Percentiles rank a stretch among this genome's conserved stretches.
Conservation (phyloP, 2,329 filamentous ascomycete species). For the Fusarium cyanostomum region DNA sequence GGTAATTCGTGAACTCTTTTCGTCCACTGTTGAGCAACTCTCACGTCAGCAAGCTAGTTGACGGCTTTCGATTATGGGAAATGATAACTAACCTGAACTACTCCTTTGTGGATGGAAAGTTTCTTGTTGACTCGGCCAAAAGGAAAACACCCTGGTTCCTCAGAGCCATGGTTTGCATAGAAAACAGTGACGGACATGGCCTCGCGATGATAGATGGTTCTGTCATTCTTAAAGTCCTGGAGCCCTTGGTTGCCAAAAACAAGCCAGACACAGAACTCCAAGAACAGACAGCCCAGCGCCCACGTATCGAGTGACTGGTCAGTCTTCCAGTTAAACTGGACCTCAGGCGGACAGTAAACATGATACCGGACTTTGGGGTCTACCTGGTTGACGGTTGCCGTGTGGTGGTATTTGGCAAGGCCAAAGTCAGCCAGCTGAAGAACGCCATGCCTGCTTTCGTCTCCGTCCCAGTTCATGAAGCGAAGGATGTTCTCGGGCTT, state of each 20-base stretch:
- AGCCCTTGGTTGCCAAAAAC: conserved; percentile 2
- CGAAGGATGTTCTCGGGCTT: conserved; percentile 15
- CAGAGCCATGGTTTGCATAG: background rate
- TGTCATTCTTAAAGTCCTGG: background rate
- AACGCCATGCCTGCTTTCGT: background rate
- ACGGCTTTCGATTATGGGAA: too few species aligned
- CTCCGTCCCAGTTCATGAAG: conserved; percentile 4
- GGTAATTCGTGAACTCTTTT: background rate
- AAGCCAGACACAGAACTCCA: conserved; percentile 12
- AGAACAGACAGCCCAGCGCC: conserved; percentile 9
- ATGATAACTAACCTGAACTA: background rate
- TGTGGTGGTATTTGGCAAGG: conserved; percentile 7
- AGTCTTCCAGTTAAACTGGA: background rate
- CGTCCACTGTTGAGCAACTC: background rate
- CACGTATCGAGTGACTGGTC: conserved; percentile 10
- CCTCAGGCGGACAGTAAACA: background rate
- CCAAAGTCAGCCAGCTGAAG: conserved; percentile 18
- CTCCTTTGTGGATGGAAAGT: background rate
- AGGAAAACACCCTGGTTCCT: background rate
- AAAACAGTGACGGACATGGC: background rate
- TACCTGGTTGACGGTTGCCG: conserved; percentile 2
- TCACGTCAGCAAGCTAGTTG: too few species aligned
- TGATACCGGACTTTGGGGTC: background rate
- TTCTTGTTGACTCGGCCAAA: background rate
- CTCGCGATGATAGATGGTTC: background rate